These are phyloP conservation scores for Blastobotrys raffinosifermentans DNA, from an alignment of 1,139 yeast genomes.

Conservation along the genomic window DNA sequence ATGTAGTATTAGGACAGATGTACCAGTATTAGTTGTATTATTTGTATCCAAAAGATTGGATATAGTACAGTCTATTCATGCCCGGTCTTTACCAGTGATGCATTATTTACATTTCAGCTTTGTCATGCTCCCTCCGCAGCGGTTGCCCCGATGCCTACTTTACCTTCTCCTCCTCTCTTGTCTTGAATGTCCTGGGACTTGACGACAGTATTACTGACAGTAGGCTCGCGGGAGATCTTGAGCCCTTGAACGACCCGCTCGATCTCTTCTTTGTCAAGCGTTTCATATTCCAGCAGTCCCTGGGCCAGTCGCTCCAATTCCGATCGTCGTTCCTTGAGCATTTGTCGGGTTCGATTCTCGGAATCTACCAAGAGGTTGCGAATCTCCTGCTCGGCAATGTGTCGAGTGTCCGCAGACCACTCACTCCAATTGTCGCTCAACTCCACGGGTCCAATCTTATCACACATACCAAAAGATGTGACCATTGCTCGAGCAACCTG, in stretches of 20 bases:
- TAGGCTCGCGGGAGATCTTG: conserved; percentile 57
- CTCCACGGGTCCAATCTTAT: conserved; percentile 85
- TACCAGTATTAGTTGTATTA: too few relatives aligned
- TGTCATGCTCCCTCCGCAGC: conserved; percentile 1
- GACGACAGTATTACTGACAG: conserved; percentile 70
- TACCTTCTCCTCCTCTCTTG: conserved; percentile 25
- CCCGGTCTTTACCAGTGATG: too few relatives aligned
- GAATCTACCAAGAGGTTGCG: conserved; percentile 65
- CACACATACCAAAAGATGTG: conserved; percentile 94
- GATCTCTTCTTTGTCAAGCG: conserved; percentile 86
- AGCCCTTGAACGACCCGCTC: conserved; percentile 80
- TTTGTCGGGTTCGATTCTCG: conserved; percentile 69
- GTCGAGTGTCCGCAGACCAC: conserved; percentile 87
- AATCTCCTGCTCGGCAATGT: conserved; percentile 89
- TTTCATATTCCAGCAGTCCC: conserved; percentile 92
- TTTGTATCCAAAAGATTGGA: too few relatives aligned
- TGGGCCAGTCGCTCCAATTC: conserved; percentile 87
- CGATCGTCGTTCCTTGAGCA: conserved; percentile 54
- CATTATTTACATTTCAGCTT: too few relatives aligned
- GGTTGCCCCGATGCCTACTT: not conserved
- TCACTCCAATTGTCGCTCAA: conserved; percentile 82
- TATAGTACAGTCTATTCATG: too few relatives aligned
- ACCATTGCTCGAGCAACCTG: conserved; percentile 95
- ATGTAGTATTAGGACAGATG: too few relatives aligned
- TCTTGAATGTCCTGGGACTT: conserved; percentile 40